Evolutionary conservation across 164 flowering plant species (phyloP).

Genomic region (Annona squamosa): DNA sequence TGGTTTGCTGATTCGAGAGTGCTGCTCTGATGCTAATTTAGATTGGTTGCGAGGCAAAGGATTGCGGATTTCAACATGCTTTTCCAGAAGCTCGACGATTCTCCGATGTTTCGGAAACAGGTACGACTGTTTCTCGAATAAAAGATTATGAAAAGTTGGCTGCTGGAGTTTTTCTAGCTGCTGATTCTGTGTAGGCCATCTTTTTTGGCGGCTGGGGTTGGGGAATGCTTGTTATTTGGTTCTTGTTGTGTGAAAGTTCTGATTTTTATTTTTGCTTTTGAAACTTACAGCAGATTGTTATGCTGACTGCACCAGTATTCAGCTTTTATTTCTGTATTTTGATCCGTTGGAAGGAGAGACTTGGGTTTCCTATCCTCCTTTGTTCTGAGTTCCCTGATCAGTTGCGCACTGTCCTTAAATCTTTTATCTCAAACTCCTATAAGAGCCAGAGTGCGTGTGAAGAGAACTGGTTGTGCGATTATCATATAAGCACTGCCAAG

Average conservation of each 20-base stretch:
- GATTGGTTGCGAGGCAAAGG: conserved; percentile 10
- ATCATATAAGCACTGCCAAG: no score
- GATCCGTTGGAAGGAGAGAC: no score
- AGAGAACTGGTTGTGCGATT: no score
- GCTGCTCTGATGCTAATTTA: conserved; percentile 21
- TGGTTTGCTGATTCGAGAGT: conserved; percentile 16
- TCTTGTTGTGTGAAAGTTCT: neutral
- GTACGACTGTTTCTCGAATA: conserved; percentile 19
- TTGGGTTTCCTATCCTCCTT: no score
- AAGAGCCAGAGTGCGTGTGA: no score
- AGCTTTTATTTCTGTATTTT: no score
- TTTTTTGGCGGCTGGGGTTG: neutral
- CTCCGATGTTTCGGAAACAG: conserved; percentile 99
- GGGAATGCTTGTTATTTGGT: neutral
- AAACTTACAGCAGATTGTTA: neutral
- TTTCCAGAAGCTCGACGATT: conserved; percentile 93
- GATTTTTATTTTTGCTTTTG: neutral
- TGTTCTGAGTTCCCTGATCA: no score
- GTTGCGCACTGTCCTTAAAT: no score
- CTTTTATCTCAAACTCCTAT: no score
- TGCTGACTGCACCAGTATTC: neutral
- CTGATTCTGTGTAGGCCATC: neutral
- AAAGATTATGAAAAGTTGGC: neutral
- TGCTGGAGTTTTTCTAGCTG: neutral
- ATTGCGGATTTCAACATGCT: conserved; percentile 46